These are phyloP conservation scores for Astragalus glycyphyllos DNA, from an alignment of 306 rosid species.

Conservation along the genomic window DNA sequence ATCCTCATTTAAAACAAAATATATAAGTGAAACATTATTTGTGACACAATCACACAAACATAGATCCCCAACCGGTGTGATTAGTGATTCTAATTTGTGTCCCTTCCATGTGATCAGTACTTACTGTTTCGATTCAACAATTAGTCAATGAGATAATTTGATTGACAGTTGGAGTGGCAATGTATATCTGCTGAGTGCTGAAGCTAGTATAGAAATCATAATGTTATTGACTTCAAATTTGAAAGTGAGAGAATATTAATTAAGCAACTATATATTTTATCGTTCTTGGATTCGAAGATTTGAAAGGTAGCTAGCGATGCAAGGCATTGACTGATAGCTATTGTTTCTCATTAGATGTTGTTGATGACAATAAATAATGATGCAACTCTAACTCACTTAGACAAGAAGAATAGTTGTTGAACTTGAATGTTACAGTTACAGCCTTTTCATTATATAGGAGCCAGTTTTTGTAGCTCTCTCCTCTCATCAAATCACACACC, in stretches of 20 bases:
- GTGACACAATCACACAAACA: too few relatives aligned
- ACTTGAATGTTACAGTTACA: background rate
- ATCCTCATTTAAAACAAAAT: too few relatives aligned
- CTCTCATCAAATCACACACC: too few relatives aligned
- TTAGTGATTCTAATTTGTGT: too few relatives aligned
- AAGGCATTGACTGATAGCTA: slow-evolving; percentile 52
- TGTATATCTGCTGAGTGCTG: background rate
- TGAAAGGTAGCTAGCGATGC: slow-evolving; percentile 27
- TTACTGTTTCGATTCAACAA: background rate
- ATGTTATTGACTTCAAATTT: too few relatives aligned
- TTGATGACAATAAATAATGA: background rate
- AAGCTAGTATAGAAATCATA: too few relatives aligned
- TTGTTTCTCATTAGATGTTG: background rate
- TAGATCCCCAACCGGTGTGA: too few relatives aligned
- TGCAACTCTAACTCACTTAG: slow-evolving; percentile 1
- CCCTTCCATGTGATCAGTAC: too few relatives aligned
- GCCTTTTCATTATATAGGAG: background rate
- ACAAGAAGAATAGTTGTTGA: slow-evolving; percentile 31
- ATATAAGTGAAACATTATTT: too few relatives aligned
- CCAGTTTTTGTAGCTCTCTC: background rate
- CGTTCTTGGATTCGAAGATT: slow-evolving; percentile 29
- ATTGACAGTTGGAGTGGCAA: background rate
- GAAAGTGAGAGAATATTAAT: too few relatives aligned
- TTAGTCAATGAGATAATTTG: background rate
- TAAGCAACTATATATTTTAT: too few relatives aligned